Conservation (phyloP, 2,329 filamentous ascomycete species). For the Hypoxylon sp. region DNA sequence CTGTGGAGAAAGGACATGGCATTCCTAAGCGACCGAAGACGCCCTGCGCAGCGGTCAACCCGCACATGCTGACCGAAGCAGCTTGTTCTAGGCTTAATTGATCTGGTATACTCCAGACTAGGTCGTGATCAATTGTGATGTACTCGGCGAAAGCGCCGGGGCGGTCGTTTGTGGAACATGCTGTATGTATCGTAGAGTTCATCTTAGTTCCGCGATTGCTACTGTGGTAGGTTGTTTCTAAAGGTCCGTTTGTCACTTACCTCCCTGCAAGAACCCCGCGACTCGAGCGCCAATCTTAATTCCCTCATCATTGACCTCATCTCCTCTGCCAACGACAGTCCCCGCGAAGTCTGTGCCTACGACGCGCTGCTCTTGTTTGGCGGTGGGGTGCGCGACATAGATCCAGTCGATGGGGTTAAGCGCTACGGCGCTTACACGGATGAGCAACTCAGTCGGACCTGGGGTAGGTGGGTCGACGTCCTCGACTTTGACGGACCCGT, state of each 20-base stretch:
- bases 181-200: neutral
- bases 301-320: neutral
- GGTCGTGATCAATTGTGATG: constrained; percentile 12
- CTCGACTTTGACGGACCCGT: constrained; percentile 13
- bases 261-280: constrained; percentile 21
- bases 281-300: constrained; percentile 6
- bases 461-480: constrained; percentile 9
- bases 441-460: constrained; percentile 9
- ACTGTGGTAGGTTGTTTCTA: neutral
- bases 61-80: constrained; percentile 5
- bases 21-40: constrained; percentile 13
- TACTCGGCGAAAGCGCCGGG: constrained; percentile 25
- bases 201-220: neutral
- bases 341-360: constrained; percentile 17
- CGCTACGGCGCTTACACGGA: constrained; percentile 13
- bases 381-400: constrained; percentile 9
- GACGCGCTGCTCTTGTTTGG: constrained; percentile 7
- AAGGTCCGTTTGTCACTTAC: neutral
- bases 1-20: constrained; percentile 10
- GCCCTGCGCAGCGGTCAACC: constrained; percentile 4
- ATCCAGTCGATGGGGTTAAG: constrained; percentile 23
- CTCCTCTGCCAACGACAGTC: constrained; percentile 1
- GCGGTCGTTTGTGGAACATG: constrained; percentile 21
- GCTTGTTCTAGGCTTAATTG: constrained; percentile 15
- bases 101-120: constrained; percentile 5